phyloP scores from a whole-genome alignment of 306 rosid species.

The Pyrus communis region DNA sequence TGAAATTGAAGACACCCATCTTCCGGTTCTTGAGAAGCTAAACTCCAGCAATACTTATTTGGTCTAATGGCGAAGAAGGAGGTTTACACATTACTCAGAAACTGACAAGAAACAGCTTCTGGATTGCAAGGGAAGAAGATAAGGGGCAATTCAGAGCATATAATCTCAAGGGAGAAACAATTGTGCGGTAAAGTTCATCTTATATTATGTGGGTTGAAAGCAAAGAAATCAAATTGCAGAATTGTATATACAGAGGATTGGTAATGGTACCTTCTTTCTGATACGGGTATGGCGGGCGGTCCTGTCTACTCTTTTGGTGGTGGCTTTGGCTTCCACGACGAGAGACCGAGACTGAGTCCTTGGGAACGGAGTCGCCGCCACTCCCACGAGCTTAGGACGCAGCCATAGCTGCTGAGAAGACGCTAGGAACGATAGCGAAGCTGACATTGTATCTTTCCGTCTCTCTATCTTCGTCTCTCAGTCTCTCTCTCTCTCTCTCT shows the following conservation, averaged over 20 bases:
- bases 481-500: neutral
- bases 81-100: neutral
- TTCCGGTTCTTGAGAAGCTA: neutral
- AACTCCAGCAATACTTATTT: neutral
- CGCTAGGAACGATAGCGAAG: conserved; percentile 7
- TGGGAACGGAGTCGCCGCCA: neutral
- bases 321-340: conserved; percentile 41
- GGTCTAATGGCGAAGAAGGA: neutral
- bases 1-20: neutral
- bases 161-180: neutral
- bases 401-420: conserved; percentile 15
- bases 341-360: conserved; percentile 18
- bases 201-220: neutral
- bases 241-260: neutral
- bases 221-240: neutral
- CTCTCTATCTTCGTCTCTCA: neutral
- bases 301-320: conserved; percentile 53
- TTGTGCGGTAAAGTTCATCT: neutral
- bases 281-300: conserved; percentile 65
- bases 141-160: neutral
- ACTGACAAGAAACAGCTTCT: neutral
- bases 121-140: neutral
- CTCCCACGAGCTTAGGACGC: conserved; percentile 6
- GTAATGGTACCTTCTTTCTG: conserved; percentile 49
- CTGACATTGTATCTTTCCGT: conserved; percentile 4